These are phyloP conservation scores for Trebouxia sp. DNA, from an alignment of 139 green algal species.

Conservation along the genomic window DNA sequence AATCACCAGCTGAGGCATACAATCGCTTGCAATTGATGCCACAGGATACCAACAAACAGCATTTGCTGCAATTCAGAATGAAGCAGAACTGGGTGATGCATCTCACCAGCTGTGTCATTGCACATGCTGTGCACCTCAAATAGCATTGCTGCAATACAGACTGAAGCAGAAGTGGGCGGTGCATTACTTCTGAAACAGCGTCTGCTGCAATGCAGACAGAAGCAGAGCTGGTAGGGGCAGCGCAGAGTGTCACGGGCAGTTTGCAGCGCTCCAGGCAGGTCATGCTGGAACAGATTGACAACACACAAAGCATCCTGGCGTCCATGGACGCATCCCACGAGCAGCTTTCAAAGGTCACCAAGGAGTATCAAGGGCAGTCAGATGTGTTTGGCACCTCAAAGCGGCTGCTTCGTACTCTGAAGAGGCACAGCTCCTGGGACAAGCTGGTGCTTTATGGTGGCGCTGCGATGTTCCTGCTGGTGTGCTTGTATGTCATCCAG, in stretches of 20 bases:
- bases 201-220: too few species aligned
- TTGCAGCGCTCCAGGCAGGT: slow-evolving; percentile 67
- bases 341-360: slow-evolving; percentile 47
- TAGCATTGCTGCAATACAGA: neutral
- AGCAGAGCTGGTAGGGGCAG: slow-evolving; percentile 43
- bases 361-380: slow-evolving; percentile 53
- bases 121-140: neutral
- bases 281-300: slow-evolving; percentile 68
- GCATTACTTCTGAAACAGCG: neutral
- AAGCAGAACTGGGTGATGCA: too few species aligned
- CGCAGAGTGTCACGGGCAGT: slow-evolving; percentile 64
- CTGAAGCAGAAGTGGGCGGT: slow-evolving; percentile 7
- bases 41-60: too few species aligned
- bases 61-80: too few species aligned
- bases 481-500: slow-evolving; percentile 62
- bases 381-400: neutral
- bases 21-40: too few species aligned
- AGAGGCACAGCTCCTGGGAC: slow-evolving; percentile 42
- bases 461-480: slow-evolving; percentile 62
- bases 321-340: slow-evolving; percentile 62
- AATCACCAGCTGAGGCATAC: too few species aligned
- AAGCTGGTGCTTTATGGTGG: slow-evolving; percentile 64
- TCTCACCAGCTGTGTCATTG: too few species aligned
- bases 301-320: slow-evolving; percentile 67
- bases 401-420: slow-evolving; percentile 54